Evolutionary conservation across 768 basidiomycete genomes (phyloP), one percentile per base, ranked within the genome.

Genomic region (Pluteus cervinus): DNA sequence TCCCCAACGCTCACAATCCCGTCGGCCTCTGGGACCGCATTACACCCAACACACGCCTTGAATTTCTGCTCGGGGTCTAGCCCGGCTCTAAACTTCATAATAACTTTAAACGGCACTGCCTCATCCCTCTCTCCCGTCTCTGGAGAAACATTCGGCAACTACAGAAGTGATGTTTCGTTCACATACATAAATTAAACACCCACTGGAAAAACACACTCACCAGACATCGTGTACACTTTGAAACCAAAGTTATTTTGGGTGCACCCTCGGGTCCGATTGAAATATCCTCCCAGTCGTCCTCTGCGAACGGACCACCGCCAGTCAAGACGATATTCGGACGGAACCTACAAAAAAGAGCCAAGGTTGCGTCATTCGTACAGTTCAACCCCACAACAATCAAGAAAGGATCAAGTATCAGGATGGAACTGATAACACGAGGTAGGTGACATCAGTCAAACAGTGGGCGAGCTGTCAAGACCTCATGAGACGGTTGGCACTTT

Each of bases 111-210:
- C 4, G 86, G 86, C 4, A 88, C 84, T 0, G 82, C 81, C 11
- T 66, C 67, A 49, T 89, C 85, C 14, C 76, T 71, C 14, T 69
- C 55, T 21, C 84, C 86, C 3, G 76, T 79, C 28, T 64, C 60
- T 0, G 81, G 71, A 48, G 75, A 73, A 11, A 88, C 73, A 46
- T 88, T 87, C 11, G 86, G 86, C 32, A 88, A 55, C 85, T 88
- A 42, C n/a, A n/a, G n/a, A n/a, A n/a, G n/a, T n/a, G n/a, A n/a
- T n/a, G n/a, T n/a, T n/a, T n/a, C n/a, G n/a, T n/a, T n/a, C n/a
- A n/a, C n/a, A n/a, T n/a, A n/a, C n/a, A n/a, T n/a, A n/a, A n/a
- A n/a, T n/a, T 28, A 14, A 39, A 25, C 38, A 32, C 20, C 9
- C 28, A 1, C n/a, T 18, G n/a, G 4, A 17, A 24, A 0, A 7